These are phyloP conservation scores for Adenanthera pavonina DNA, from an alignment of 306 rosid genomes.

Conservation along the genomic window DNA sequence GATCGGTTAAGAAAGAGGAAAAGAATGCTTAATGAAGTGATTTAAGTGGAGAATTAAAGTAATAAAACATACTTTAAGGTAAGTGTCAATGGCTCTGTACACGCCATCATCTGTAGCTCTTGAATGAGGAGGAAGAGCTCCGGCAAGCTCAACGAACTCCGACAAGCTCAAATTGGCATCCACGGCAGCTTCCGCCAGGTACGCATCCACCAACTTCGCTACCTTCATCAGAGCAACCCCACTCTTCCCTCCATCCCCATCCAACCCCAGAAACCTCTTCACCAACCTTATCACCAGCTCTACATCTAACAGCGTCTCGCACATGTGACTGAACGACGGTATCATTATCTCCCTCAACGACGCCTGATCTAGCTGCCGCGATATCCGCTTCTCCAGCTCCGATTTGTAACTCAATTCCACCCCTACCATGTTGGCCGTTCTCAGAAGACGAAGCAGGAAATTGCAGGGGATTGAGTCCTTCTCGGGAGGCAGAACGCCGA, in stretches of 20 bases:
- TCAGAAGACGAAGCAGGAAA: slow-evolving; percentile 81
- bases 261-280: slow-evolving; percentile 67
- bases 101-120: slow-evolving; percentile 86
- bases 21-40: background rate
- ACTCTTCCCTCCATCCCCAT: slow-evolving; percentile 59
- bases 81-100: slow-evolving; percentile 92
- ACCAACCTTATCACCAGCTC: slow-evolving; percentile 72
- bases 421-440: slow-evolving; percentile 82
- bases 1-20: no score
- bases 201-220: slow-evolving; percentile 77
- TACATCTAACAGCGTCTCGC: slow-evolving; percentile 80
- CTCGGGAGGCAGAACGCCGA: slow-evolving; percentile 85
- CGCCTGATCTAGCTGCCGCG: slow-evolving; percentile 90
- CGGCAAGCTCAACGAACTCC: slow-evolving; percentile 69
- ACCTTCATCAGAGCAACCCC: slow-evolving; percentile 79
- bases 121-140: slow-evolving; percentile 74
- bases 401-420: slow-evolving; percentile 62
- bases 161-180: slow-evolving; percentile 65
- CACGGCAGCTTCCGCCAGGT: slow-evolving; percentile 80
- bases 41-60: background rate
- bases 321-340: slow-evolving; percentile 88
- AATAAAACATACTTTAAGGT: slow-evolving; percentile 68
- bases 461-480: slow-evolving; percentile 85
- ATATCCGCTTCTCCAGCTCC: slow-evolving; percentile 75
- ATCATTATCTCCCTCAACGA: slow-evolving; percentile 81